Conservation (phyloP, 176 grass and related monocot genomes). For the Phragmites australis region DNA sequence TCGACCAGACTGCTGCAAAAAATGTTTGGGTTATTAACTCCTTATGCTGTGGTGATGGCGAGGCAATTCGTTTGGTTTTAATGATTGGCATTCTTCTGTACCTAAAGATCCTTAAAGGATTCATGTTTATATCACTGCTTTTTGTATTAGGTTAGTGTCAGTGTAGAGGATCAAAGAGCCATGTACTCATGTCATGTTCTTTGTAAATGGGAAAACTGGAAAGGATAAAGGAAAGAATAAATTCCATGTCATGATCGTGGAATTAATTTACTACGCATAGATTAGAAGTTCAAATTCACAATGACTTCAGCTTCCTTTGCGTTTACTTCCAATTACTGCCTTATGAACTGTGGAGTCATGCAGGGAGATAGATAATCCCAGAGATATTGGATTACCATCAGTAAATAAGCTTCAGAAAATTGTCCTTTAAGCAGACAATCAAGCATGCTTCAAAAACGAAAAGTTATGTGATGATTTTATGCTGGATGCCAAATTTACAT, state of each 20-base stretch:
- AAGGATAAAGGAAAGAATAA: neutral
- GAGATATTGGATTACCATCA: neutral
- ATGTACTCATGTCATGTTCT: neutral
- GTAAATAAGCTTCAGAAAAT: neutral
- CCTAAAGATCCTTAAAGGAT: constrained; percentile 6
- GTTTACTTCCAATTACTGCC: neutral
- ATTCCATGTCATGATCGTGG: neutral
- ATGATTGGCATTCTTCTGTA: constrained; percentile 23
- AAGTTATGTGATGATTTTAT: neutral
- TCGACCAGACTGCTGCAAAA: neutral
- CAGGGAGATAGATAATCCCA: neutral
- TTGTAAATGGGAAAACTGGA: constrained; percentile 6
- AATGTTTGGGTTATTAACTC: neutral
- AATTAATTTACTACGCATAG: neutral
- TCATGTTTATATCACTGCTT: constrained; percentile 27
- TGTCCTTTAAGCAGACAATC: neutral
- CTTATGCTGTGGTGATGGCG: neutral
- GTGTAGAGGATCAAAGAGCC: constrained; percentile 23
- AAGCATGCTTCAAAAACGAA: neutral
- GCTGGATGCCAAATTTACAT: neutral
- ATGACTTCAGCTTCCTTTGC: neutral
- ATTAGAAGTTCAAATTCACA: neutral
- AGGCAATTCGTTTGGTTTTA: constrained; percentile 21
- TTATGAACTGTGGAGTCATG: neutral
- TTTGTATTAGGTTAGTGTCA: neutral